These are phyloP conservation scores for Hibiscus syriacus DNA, from an alignment of 345 rosid genomes.

Conservation along the genomic window DNA sequence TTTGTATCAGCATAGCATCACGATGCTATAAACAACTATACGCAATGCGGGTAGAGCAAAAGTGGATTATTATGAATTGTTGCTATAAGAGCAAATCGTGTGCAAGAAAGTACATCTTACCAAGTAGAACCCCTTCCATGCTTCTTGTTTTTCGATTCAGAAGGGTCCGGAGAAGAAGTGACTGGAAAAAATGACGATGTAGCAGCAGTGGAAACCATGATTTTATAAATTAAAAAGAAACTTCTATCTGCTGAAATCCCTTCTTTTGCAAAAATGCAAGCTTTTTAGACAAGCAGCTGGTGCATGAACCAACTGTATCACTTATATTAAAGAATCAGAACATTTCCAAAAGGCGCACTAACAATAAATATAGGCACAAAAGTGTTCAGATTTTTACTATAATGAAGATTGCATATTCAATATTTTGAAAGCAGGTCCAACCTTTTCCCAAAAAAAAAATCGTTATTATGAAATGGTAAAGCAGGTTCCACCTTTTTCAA, in stretches of 20 bases:
- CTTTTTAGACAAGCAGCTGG: background rate
- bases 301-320: background rate
- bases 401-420: background rate
- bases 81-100: background rate
- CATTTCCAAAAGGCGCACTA: background rate
- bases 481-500: too few species aligned
- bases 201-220: slow-evolving; percentile 77
- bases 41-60: background rate
- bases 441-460: too few species aligned
- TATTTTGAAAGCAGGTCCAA: background rate
- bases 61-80: background rate
- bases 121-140: slow-evolving; percentile 64
- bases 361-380: background rate
- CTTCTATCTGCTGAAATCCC: background rate
- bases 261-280: background rate
- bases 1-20: background rate
- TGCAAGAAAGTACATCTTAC: slow-evolving; percentile 35
- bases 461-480: too few species aligned
- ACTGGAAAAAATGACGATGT: slow-evolving; percentile 63
- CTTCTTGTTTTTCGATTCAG: slow-evolving; percentile 41
- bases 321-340: slow-evolving; percentile 8
- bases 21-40: background rate
- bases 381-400: background rate
- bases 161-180: slow-evolving; percentile 44
- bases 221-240: background rate